Base-by-base conservation (phyloP, 2,329 filamentous ascomycete species). In the Berkeleyomyces basicola region DNA sequence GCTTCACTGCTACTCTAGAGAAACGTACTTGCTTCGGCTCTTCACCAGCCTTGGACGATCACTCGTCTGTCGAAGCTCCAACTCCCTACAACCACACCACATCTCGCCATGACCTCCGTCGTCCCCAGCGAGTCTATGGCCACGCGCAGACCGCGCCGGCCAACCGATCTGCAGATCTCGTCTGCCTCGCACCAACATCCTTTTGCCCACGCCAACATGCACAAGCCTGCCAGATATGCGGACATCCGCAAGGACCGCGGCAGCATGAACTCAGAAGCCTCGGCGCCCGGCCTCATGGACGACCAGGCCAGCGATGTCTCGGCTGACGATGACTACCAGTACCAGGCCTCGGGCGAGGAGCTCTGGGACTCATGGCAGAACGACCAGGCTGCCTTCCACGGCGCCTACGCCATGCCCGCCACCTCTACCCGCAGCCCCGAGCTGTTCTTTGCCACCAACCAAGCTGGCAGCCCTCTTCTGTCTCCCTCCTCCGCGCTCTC, bases 331-430 rank as follows among this genome's bases (percentile, higher is more conserved):
- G 78, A 81, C 66, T 74, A 75, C 63, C 75, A 78, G 64, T 77
- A 79, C 65, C 75, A 77, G 62, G 68, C 73, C 23, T 73, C 77
- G 40, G 72, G 73, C 4, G 69, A 73, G 36, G 74, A 78, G 67
- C 68, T 79, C 2, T 82, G 79, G 78, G 76, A 81, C 67, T 77
- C 71, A 61, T 82, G 80, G 67, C 80, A 77, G 78, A 37, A 63
- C 42, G 46, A 53, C 36, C 43, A 49, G 31, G 40, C 44, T 10
- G 43, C 59, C 46, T 61, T 51, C 23, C 37, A 37, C 37, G 64
- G 59, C 16, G 51, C 55, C 14, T 62, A 43, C 31, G 16, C 60
- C 39, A 62, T 40, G 31, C 60, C 71, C 66, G 7, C 67, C 43
- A 57, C 60, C 3, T 43, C 60, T 7, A 57, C 60, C 6, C 47